These are phyloP conservation scores for Melastoma malabathricum DNA, from an alignment of 345 rosid species.

Conservation along the genomic window DNA sequence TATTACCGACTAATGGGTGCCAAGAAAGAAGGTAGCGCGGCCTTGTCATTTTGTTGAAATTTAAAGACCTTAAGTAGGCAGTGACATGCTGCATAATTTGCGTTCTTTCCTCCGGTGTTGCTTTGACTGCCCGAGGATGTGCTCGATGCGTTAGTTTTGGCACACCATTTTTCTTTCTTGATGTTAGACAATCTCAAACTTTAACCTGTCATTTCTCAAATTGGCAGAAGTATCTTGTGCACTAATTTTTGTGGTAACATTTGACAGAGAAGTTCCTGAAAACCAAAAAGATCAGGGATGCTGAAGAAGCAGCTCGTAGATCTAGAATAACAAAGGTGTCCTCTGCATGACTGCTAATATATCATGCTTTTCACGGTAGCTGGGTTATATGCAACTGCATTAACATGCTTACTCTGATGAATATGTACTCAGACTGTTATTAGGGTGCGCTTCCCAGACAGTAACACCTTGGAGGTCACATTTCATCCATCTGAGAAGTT, in stretches of 20 bases:
- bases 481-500: slow-evolving; percentile 80
- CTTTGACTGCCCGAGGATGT: background rate
- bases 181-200: too few species aligned
- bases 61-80: too few species aligned
- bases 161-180: too few species aligned
- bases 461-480: slow-evolving; percentile 58
- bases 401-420: background rate
- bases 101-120: too few species aligned
- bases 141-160: background rate
- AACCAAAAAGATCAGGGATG: slow-evolving; percentile 75
- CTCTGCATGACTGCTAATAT: too few species aligned
- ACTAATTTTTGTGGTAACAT: background rate
- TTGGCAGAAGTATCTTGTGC: too few species aligned
- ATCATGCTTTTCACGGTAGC: too few species aligned
- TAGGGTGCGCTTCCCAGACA: slow-evolving; percentile 83
- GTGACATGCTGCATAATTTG: too few species aligned
- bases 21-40: slow-evolving; percentile 49
- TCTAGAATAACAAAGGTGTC: slow-evolving; percentile 60
- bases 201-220: too few species aligned
- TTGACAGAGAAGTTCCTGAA: slow-evolving; percentile 53
- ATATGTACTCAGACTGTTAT: slow-evolving; percentile 36
- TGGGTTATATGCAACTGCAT: too few species aligned
- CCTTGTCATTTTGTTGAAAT: too few species aligned
- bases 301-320: slow-evolving; percentile 75
- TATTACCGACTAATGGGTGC: slow-evolving; percentile 39